Percentiles rank a stretch among this genome's conserved stretches.
Evolutionary conservation across 1,284 basidiomycete species (phyloP).

Genomic region (Melampsora americana): DNA sequence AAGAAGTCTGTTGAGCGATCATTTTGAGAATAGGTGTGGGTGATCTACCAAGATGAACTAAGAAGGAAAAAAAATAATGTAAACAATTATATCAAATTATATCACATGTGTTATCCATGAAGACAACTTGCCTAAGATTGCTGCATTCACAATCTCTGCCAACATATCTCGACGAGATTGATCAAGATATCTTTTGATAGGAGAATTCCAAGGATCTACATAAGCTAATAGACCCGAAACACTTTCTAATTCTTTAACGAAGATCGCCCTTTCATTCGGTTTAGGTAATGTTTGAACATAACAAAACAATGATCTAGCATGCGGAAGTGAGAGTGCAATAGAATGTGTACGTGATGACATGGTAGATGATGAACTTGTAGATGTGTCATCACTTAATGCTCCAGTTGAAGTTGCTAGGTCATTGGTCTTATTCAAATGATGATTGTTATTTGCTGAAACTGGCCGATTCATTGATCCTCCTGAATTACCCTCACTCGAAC

Average conservation of each 20-base stretch:
- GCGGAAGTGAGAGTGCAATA: conserved; percentile 48
- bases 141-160: conserved; percentile 79
- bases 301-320: conserved; percentile 62
- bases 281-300: conserved; percentile 61
- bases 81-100: background rate
- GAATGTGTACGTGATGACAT: conserved; percentile 44
- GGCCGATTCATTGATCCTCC: conserved; percentile 28
- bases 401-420: conserved; percentile 45
- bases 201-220: conserved; percentile 66
- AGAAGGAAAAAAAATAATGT: background rate
- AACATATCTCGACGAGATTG: conserved; percentile 70
- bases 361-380: conserved; percentile 46
- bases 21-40: conserved; percentile 47
- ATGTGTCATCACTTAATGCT: conserved; percentile 45
- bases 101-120: background rate
- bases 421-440: conserved; percentile 5
- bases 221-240: conserved; percentile 75
- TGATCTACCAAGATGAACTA: conserved; percentile 46
- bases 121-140: conserved; percentile 68
- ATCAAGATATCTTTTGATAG: conserved; percentile 67
- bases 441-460: background rate
- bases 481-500: conserved; percentile 38
- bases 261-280: conserved; percentile 61
- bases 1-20: conserved; percentile 46
- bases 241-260: conserved; percentile 66